Evolutionary conservation across 1,284 basidiomycete species (phyloP).

Genomic region (Kalmanozyma brasiliensis): DNA sequence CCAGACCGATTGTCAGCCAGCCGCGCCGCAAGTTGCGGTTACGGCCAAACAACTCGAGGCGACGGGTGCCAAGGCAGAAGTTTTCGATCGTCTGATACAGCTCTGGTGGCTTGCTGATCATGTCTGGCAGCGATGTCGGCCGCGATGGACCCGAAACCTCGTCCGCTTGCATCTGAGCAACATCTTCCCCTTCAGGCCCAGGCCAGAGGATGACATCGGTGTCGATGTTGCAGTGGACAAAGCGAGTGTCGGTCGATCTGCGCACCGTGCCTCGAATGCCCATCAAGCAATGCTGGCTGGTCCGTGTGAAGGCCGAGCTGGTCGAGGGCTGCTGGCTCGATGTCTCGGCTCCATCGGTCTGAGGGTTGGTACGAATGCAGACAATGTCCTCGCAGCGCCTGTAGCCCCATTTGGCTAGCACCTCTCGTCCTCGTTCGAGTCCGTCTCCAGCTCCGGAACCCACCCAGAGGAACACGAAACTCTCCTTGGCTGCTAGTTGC

Average conservation of each 20-base stretch:
- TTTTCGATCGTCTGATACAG: slow-evolving; percentile 96
- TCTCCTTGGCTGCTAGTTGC: slow-evolving; percentile 79
- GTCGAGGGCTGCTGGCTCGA: slow-evolving; percentile 20
- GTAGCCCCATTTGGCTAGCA: slow-evolving; percentile 93
- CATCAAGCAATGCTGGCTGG: slow-evolving; percentile 86
- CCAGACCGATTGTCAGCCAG: slow-evolving; percentile 84
- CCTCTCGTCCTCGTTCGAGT: slow-evolving; percentile 88
- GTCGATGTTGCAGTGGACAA: slow-evolving; percentile 98
- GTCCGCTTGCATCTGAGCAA: slow-evolving; percentile 1
- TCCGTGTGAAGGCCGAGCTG: slow-evolving; percentile 46
- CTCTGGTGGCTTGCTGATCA: slow-evolving; percentile 88
- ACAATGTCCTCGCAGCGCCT: slow-evolving; percentile 94
- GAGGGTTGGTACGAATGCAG: slow-evolving; percentile 91
- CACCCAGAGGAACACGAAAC: slow-evolving; percentile 96
- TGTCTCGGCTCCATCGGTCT: slow-evolving; percentile 54
- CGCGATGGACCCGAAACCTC: too few relatives aligned
- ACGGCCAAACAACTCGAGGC: slow-evolving; percentile 88
- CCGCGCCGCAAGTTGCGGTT: slow-evolving; percentile 80
- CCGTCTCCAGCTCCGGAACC: slow-evolving; percentile 90
- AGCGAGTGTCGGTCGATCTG: slow-evolving; percentile 89
- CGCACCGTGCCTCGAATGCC: slow-evolving; percentile 98
- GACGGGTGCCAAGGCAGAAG: slow-evolving; percentile 91
- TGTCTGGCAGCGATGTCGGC: slow-evolving; percentile 72
- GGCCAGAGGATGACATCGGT: slow-evolving; percentile 98
- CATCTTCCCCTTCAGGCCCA: slow-evolving; percentile 73